A percentile compares a stretch with the other conserved stretches of the same genome.
Conservation (phyloP, 2,329 filamentous ascomycete genomes). For the Pestalotiopsis sp. region DNA sequence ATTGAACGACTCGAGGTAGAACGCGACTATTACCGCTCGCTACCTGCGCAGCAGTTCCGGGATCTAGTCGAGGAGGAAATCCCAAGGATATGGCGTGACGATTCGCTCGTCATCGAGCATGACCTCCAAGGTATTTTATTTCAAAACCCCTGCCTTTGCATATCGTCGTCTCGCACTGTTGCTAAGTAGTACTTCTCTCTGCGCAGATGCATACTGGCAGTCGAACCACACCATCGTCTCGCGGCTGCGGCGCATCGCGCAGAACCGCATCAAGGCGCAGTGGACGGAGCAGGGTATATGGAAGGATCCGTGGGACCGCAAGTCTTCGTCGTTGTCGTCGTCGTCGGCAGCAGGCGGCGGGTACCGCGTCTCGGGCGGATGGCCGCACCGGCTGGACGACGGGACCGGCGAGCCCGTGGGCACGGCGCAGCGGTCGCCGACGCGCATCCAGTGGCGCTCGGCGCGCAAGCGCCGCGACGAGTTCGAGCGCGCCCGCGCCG, state of each 20-base stretch:
- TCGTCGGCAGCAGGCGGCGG: too few relatives aligned
- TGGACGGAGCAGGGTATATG: not conserved
- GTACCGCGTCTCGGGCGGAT: not conserved
- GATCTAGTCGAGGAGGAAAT: not conserved
- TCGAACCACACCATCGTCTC: conserved; percentile 10
- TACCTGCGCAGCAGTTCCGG: not conserved
- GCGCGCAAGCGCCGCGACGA: not conserved
- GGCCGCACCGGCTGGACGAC: not conserved
- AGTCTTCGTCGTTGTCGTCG: too few relatives aligned
- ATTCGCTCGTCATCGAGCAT: not conserved
- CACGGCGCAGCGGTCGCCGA: not conserved
- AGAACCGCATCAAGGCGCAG: not conserved
- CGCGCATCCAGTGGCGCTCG: not conserved
- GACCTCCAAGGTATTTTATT: not conserved
- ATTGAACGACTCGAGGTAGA: conserved; percentile 2
- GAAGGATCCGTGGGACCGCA: not conserved
- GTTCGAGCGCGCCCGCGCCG: not conserved
- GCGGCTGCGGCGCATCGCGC: not conserved
- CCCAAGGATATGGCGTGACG: not conserved
- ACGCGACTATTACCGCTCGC: conserved; percentile 4
- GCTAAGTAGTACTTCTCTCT: not conserved
- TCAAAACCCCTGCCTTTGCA: too few relatives aligned
- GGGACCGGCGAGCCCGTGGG: not conserved
- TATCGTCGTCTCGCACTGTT: not conserved
- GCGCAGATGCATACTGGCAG: not conserved